phyloP scores from a whole-genome alignment of 495 filamentous ascomycete genomes.

The Penicillium diatomitis region DNA sequence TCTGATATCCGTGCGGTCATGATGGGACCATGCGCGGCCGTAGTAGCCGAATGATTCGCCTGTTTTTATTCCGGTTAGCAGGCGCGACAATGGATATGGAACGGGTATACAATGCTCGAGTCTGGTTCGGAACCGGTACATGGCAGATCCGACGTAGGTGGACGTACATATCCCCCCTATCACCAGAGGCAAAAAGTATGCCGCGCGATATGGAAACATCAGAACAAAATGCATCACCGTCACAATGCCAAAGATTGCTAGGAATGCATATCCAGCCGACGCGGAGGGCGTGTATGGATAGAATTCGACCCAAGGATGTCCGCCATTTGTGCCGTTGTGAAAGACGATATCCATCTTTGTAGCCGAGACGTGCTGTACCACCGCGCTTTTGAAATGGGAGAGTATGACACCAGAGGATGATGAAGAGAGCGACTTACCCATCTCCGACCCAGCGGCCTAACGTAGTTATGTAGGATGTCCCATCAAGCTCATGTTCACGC shows the following conservation, averaged over 20 bases:
- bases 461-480: slow-evolving; percentile 4
- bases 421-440: not conserved
- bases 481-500: too few species aligned
- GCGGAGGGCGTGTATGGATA: slow-evolving; percentile 41
- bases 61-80: slow-evolving; percentile 4
- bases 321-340: slow-evolving; percentile 25
- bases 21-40: slow-evolving; percentile 32
- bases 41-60: slow-evolving; percentile 43
- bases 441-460: not conserved
- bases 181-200: slow-evolving; percentile 48
- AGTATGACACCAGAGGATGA: too few species aligned
- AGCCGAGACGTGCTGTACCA: not conserved
- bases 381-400: too few species aligned
- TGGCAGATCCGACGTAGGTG: too few species aligned
- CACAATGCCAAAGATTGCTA: slow-evolving; percentile 36
- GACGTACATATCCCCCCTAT: slow-evolving; percentile 48
- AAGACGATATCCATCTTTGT: slow-evolving; percentile 25
- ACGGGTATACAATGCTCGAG: not conserved
- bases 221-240: slow-evolving; percentile 32
- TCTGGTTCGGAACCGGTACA: too few species aligned
- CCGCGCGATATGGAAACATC: slow-evolving; percentile 33
- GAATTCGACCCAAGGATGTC: slow-evolving; percentile 28
- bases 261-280: slow-evolving; percentile 38
- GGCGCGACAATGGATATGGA: not conserved
- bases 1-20: slow-evolving; percentile 14